Percentiles rank a stretch among this genome's conserved stretches.
phyloP scores from a whole-genome alignment of 352 stramenopile species.

The Phytophthora brassicae region DNA sequence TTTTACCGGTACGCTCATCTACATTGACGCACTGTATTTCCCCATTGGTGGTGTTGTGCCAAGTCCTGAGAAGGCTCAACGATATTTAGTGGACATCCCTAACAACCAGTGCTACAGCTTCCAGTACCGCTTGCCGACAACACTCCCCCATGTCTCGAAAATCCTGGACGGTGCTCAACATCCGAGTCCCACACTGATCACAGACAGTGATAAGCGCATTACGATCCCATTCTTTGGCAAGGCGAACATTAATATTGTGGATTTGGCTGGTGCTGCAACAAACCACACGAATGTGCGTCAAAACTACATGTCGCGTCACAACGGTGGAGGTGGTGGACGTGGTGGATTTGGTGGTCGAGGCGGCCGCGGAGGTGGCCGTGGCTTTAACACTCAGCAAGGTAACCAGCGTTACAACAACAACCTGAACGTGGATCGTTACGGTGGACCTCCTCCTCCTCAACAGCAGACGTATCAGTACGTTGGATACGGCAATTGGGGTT shows the following conservation, averaged over 20 bases:
- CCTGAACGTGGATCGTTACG: constrained; percentile 67
- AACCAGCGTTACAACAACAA: constrained; percentile 57
- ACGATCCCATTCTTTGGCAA: constrained; percentile 82
- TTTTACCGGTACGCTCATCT: constrained; percentile 73
- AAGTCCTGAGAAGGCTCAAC: constrained; percentile 75
- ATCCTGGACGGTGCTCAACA: constrained; percentile 55
- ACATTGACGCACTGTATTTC: constrained; percentile 74
- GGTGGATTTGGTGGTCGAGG: constrained; percentile 28
- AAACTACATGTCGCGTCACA: constrained; percentile 43
- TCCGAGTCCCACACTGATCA: constrained; percentile 49
- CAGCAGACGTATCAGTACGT: too few species aligned
- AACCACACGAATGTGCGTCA: constrained; percentile 64
- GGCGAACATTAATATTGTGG: constrained; percentile 85
- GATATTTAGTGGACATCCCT: constrained; percentile 68
- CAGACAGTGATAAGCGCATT: constrained; percentile 64
- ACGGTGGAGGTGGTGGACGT: constrained; percentile 38
- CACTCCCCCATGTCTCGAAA: constrained; percentile 50
- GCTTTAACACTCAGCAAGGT: constrained; percentile 41
- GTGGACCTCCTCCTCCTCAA: constrained; percentile 8
- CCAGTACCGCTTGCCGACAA: constrained; percentile 66
- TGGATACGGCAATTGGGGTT: constrained; percentile 78
- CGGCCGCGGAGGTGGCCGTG: constrained; percentile 16
- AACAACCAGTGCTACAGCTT: constrained; percentile 90
- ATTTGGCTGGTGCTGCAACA: constrained; percentile 58
- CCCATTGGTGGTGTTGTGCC: constrained; percentile 73